These are phyloP conservation scores for Chaetomium fimeti DNA, from an alignment of 495 filamentous ascomycete species.

Conservation along the genomic window DNA sequence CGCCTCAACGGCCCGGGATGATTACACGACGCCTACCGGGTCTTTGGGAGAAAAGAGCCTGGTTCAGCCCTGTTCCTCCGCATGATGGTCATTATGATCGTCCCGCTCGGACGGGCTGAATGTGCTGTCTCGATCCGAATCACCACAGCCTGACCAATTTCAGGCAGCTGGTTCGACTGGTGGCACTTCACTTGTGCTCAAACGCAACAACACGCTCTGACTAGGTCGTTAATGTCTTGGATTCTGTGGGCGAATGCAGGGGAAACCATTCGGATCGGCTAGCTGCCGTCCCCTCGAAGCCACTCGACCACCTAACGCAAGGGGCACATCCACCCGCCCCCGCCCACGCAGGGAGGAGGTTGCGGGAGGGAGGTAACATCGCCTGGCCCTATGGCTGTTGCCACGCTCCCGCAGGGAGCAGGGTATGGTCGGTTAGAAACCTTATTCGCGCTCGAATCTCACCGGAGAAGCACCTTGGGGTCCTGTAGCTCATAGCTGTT, in stretches of 20 bases:
- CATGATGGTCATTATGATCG: conserved; percentile 10
- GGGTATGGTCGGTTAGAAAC: conserved; percentile 21
- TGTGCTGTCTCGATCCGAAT: background rate
- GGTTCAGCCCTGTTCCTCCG: conserved; percentile 1
- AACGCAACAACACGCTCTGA: background rate
- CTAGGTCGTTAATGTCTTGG: background rate
- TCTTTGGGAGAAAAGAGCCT: conserved; percentile 3
- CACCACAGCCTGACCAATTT: background rate
- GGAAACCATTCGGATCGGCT: background rate
- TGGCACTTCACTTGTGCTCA: background rate
- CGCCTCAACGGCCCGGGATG: background rate
- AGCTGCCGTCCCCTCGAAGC: background rate
- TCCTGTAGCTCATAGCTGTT: conserved; percentile 2
- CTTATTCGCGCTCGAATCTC: conserved; percentile 19
- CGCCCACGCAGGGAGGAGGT: background rate
- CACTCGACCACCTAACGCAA: conserved; percentile 7
- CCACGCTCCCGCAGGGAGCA: conserved; percentile 6
- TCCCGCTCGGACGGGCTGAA: background rate
- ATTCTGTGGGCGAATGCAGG: conserved; percentile 6
- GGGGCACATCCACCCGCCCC: conserved; percentile 8
- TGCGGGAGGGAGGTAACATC: conserved; percentile 10
- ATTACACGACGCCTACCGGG: background rate
- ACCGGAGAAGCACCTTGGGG: conserved; percentile 21
- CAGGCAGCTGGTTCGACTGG: background rate
- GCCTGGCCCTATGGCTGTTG: background rate